A percentile compares a stretch with the other conserved stretches of the same genome.
Conservation (phyloP, 1,139 yeast genomes). For the Kluyveromyces sp. region DNA sequence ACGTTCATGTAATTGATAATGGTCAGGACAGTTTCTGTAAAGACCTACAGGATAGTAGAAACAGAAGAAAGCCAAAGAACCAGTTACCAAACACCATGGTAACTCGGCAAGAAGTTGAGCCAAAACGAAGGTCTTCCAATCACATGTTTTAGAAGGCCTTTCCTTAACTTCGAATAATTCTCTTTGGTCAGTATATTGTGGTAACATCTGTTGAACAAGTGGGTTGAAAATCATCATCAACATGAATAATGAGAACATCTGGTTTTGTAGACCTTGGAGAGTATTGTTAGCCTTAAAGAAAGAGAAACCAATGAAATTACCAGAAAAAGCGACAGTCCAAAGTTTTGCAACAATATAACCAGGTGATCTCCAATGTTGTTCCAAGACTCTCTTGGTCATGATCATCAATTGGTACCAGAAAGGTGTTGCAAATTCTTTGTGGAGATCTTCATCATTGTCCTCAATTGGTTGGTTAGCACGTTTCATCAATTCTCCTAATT, state of each 20-base stretch:
- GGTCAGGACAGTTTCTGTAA: slow-evolving; percentile 33
- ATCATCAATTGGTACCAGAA: slow-evolving; percentile 40
- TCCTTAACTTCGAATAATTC: slow-evolving; percentile 58
- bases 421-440: slow-evolving; percentile 39
- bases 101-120: slow-evolving; percentile 38
- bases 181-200: slow-evolving; percentile 49
- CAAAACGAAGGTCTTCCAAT: slow-evolving; percentile 42
- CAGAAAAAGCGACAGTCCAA: slow-evolving; percentile 39
- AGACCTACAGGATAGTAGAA: slow-evolving; percentile 39
- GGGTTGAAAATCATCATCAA: slow-evolving; percentile 46
- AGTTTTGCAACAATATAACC: slow-evolving; percentile 50
- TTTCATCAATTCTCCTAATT: slow-evolving; percentile 39
- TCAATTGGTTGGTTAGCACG: slow-evolving; percentile 26
- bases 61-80: slow-evolving; percentile 33
- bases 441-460: slow-evolving; percentile 2
- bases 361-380: slow-evolving; percentile 61
- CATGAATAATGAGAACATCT: slow-evolving; percentile 66
- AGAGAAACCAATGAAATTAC: slow-evolving; percentile 66
- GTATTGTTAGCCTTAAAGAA: slow-evolving; percentile 61
- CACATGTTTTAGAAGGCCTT: slow-evolving; percentile 54
- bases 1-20: slow-evolving; percentile 25
- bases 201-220: slow-evolving; percentile 54
- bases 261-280: slow-evolving; percentile 53
- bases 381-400: slow-evolving; percentile 46
- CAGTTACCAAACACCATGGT: slow-evolving; percentile 41